Evolutionary conservation across 257 asterid species (phyloP), one percentile per base, ranked within the genome.

Genomic region (Capsicum baccatum): DNA sequence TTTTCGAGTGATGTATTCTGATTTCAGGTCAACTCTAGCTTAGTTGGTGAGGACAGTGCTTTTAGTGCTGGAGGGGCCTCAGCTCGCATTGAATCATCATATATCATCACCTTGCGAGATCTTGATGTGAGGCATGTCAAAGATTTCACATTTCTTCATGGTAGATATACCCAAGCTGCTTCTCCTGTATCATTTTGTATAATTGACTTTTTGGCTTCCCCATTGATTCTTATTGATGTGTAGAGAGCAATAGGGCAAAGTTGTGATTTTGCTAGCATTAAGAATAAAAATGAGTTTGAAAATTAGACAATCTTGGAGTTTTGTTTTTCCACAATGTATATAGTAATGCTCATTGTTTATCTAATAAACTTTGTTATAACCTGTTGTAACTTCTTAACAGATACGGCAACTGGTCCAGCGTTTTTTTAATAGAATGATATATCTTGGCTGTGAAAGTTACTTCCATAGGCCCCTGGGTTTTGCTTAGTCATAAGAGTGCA

Each of bases 71-170:
- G 97, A 87, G 88, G 91, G 35, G 83, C 94, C 85, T 94, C 96
- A 87, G 91, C 97, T 88, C 94, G 95, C 83, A 90, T 96, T 83
- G 98, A 94, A 86, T 96, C 99, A 79, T 94, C 99, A 58, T 94
- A 93, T 84, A 83, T 90, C 83, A 87, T 94, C 89, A 92, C 89
- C 83, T 85, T 96, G 83, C 92, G 95, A 67, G 98, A 94, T 91
- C 94, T 96, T 88, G 98, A 93, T 81, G 92, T 96, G 97, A 96
- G 92, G 91, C 98, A 96, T 79, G 94, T 96, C 47, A 94, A 94
- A 87, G 98, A 96, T 88, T 92, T 96, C 84, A 86, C 89, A 88
- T 94, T 94, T 87, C 82, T 96, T 85, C 91, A 96, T 85, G 99
- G 99, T 96, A 89, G 92, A 98, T 62, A 66, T 84, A 83, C 89